Evolutionary conservation across 352 stramenopile genomes (phyloP).

Genomic region (Phytophthora hybrid): DNA sequence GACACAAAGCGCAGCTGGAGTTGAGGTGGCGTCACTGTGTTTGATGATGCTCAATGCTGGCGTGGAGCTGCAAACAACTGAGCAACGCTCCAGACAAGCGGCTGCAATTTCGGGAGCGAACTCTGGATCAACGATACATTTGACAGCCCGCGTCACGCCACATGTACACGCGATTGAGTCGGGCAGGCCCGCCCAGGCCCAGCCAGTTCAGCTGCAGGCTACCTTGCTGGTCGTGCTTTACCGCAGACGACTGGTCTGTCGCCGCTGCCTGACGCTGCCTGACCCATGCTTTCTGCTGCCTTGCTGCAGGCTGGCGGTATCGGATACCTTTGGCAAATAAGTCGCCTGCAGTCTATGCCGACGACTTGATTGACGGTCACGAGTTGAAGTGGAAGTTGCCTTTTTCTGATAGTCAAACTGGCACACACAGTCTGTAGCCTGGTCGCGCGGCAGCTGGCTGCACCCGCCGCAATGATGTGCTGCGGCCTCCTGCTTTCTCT

Average conservation of each 20-base stretch:
- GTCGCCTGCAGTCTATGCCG: neutral
- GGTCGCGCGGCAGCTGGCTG: constrained; percentile 7
- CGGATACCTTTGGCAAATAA: neutral
- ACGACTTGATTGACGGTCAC: neutral
- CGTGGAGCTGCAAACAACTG: neutral
- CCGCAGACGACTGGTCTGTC: neutral
- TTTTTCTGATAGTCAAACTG: neutral
- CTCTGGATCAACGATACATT: too few species aligned
- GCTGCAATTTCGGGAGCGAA: neutral
- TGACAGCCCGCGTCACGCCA: neutral
- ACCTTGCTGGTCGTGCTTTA: neutral
- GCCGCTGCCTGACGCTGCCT: neutral
- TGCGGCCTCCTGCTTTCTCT: constrained; percentile 14
- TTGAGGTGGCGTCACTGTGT: too few species aligned
- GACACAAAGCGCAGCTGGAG: too few species aligned
- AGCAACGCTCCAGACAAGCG: neutral
- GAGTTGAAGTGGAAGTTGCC: neutral
- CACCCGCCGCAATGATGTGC: constrained; percentile 20
- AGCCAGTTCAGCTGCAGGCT: neutral
- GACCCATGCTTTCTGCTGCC: neutral
- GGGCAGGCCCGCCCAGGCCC: neutral
- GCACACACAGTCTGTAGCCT: neutral
- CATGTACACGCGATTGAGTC: neutral
- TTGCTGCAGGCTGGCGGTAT: neutral
- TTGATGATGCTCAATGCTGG: too few species aligned